Base-by-base conservation (phyloP, 2,329 filamentous ascomycete species). In the Alternaria gaisen region DNA sequence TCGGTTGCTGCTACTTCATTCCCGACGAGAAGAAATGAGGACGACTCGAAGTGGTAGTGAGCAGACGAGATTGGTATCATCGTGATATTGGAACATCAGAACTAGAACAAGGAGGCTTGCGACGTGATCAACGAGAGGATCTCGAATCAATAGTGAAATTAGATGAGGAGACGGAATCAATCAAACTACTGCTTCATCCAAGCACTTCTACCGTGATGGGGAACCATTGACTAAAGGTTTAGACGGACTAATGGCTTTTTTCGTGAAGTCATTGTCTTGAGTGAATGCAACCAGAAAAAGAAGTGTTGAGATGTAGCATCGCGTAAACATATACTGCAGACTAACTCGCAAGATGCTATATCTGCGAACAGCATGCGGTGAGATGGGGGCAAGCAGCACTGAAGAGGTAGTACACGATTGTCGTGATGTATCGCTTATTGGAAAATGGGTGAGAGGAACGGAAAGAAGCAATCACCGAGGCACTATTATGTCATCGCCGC, bases 1-100 rank as follows among this genome's bases (percentile, higher is more conserved):
- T 75, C 36, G 71, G 72, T 7, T 75, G 72, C 56, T 75, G 72
- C 63, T 74, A 74, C 53, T 56, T 63, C 26, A 70, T 74, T 32
- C 69, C 71, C 5, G 65, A 67, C 11, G 63, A 69, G 51, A 61
- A 66, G 54, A 54, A 65, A 10, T 58, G 12, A 47, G 24, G 20
- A 12, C 9, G 9, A 24, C 22, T n/a, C 18, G 20, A 18, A 56
- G 16, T 4, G 41, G 32, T 12, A 14, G 2, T 12, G 11, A 50
- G 5, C n/a, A n/a, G n/a, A 28, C 22, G 3, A 22, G 18, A 30
- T n/a, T 16, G 40, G 38, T 22, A 24, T 16, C 24, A 24, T 30
- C 4, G 6, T 7, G 36, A 16, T n/a, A 41, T 28, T 26, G 36
- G n/a, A n/a, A 30, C 4, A 34, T 6, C 3, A 11, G 30, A 34